These are phyloP conservation scores for Rhodotorula taiwanensis DNA, from an alignment of 768 basidiomycete species.

Conservation along the genomic window DNA sequence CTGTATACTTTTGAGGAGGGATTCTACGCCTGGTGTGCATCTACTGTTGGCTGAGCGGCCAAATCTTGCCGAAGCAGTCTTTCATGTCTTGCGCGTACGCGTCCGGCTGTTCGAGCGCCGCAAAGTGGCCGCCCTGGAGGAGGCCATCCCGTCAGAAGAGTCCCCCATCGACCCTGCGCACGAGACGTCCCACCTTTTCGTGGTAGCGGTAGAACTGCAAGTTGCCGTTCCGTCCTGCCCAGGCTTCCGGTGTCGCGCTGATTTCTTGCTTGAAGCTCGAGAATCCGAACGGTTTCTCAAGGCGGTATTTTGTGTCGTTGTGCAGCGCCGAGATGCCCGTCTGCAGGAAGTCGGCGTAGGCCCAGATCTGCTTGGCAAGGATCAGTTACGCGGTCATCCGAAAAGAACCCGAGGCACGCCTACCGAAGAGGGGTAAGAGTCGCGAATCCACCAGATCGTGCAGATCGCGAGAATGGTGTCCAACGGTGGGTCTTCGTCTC, in stretches of 20 bases:
- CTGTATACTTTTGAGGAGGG: too few species aligned
- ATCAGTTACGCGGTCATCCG: too few species aligned
- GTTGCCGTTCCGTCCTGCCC: conserved; percentile 21
- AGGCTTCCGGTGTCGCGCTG: conserved; percentile 18
- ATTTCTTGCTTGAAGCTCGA: conserved; percentile 23
- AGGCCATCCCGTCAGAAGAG: background rate
- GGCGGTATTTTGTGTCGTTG: conserved; percentile 11
- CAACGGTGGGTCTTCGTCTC: conserved; percentile 27
- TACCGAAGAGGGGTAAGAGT: conserved; percentile 16
- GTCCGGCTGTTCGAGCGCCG: conserved; percentile 16
- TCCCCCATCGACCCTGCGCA: too few species aligned
- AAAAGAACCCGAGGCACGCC: too few species aligned
- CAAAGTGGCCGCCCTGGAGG: conserved; percentile 31
- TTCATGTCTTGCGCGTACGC: conserved; percentile 24
- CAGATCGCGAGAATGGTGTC: conserved; percentile 24
- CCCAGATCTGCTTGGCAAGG: too few species aligned
- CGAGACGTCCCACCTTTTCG: conserved; percentile 7
- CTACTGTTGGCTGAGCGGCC: background rate
- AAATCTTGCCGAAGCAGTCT: conserved; percentile 28
- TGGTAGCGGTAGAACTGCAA: conserved; percentile 24
- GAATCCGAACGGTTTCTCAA: conserved; percentile 34
- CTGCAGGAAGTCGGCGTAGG: conserved; percentile 23
- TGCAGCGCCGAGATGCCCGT: conserved; percentile 15
- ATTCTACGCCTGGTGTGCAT: too few species aligned
- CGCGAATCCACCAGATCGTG: conserved; percentile 31